A percentile compares a stretch with the other conserved stretches of the same genome.
Evolutionary conservation across 208 protist genomes (phyloP).

Genomic region (Spongospora subterranea): DNA sequence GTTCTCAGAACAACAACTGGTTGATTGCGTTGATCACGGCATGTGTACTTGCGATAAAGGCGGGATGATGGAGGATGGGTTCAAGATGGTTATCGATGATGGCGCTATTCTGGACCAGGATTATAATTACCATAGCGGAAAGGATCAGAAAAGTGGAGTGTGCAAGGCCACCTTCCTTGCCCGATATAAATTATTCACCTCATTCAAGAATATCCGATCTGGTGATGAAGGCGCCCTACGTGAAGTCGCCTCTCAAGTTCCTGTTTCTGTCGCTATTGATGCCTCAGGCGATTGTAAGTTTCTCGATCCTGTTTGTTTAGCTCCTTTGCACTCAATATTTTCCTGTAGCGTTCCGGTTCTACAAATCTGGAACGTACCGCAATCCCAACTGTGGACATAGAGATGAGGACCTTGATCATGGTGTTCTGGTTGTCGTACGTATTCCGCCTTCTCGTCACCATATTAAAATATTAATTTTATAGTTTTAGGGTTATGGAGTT

Average conservation of each 20-base stretch:
- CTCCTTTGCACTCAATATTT: background rate
- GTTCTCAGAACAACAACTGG: slow-evolving; percentile 62
- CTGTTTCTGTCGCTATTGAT: slow-evolving; percentile 67
- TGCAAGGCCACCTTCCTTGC: background rate
- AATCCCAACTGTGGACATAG: background rate
- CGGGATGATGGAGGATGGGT: background rate
- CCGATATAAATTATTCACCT: background rate
- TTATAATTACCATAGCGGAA: background rate
- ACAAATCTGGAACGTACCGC: slow-evolving; percentile 63
- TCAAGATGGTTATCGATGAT: slow-evolving; percentile 16
- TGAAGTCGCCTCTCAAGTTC: background rate
- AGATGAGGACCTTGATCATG: slow-evolving; percentile 61
- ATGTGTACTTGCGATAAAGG: slow-evolving; percentile 19
- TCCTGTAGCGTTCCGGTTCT: slow-evolving; percentile 62
- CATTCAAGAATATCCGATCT: slow-evolving; percentile 28
- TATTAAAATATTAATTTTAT: too few species aligned
- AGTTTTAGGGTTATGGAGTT: slow-evolving; percentile 38
- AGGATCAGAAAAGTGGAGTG: background rate
- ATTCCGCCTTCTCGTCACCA: too few species aligned
- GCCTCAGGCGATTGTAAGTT: slow-evolving; percentile 47
- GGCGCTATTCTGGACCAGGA: background rate
- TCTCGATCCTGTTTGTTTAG: background rate
- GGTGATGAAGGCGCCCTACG: slow-evolving; percentile 59
- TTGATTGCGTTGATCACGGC: slow-evolving; percentile 57
- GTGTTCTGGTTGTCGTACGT: slow-evolving; percentile 57